Evolutionary conservation across 768 basidiomycete genomes (phyloP).

Genomic region (Mycena vitilis): DNA sequence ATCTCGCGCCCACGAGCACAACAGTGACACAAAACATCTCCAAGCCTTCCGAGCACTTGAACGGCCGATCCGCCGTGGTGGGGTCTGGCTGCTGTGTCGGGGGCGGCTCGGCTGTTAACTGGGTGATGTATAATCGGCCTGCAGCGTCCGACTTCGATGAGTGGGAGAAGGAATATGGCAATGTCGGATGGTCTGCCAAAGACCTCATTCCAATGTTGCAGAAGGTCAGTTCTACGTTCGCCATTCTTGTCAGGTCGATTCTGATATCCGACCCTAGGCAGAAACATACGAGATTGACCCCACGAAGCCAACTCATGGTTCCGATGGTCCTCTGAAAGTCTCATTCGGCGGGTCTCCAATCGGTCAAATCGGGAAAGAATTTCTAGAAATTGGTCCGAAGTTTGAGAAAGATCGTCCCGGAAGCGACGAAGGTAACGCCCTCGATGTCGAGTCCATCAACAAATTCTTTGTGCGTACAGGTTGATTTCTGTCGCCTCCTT

Average conservation of each 20-base stretch:
- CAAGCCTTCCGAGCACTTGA: conserved; percentile 43
- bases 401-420: conserved; percentile 7
- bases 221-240: conserved; percentile 32
- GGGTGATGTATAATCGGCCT: conserved; percentile 40
- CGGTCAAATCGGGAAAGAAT: conserved; percentile 10
- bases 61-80: conserved; percentile 45
- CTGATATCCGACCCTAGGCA: too few relatives aligned
- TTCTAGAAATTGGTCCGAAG: conserved; percentile 12
- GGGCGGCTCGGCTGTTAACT: conserved; percentile 58
- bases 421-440: conserved; percentile 2
- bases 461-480: conserved; percentile 10
- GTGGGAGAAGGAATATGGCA: conserved; percentile 38
- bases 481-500: not conserved
- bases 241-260: too few relatives aligned
- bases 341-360: conserved; percentile 27
- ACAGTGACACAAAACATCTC: conserved; percentile 47
- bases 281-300: conserved; percentile 28
- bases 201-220: conserved; percentile 41
- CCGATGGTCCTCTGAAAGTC: conserved; percentile 24
- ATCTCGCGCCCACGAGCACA: conserved; percentile 46
- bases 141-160: conserved; percentile 40
- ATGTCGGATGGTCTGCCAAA: conserved; percentile 42
- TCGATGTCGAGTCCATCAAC: conserved; percentile 6
- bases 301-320: not conserved
- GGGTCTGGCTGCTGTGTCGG: conserved; percentile 52